Conservation (phyloP, 1,284 basidiomycete genomes). For the Marasmius fiardii region DNA sequence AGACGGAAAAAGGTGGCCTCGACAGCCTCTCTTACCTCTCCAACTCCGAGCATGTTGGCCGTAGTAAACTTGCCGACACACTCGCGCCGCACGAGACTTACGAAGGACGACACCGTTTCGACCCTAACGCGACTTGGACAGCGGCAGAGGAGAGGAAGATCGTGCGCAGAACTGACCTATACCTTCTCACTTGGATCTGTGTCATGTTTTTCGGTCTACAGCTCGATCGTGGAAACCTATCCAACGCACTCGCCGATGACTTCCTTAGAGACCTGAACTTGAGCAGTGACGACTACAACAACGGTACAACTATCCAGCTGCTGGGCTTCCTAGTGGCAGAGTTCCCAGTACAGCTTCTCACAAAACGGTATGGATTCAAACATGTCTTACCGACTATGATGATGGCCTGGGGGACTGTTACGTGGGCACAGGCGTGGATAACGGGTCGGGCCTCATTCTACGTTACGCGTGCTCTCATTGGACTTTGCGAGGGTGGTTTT, state of each 20-base stretch:
- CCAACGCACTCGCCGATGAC: background rate
- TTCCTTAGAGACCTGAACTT: background rate
- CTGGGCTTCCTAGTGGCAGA: constrained; percentile 1
- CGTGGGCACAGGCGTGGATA: background rate
- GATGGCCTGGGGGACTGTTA: constrained; percentile 1
- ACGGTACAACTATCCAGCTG: background rate
- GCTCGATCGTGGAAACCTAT: background rate
- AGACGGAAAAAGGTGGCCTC: background rate
- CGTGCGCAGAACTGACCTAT: background rate
- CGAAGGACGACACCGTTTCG: constrained; percentile 4
- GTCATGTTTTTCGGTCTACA: constrained; percentile 2
- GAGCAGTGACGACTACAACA: background rate
- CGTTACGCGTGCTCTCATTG: background rate
- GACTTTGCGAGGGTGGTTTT: background rate
- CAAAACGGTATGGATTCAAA: background rate
- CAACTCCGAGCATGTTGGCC: background rate
- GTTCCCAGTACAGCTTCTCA: background rate
- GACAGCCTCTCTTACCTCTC: background rate
- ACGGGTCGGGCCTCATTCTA: background rate
- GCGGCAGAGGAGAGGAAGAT: background rate
- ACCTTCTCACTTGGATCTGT: background rate
- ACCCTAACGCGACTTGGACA: constrained; percentile 7
- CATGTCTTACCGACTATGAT: background rate
- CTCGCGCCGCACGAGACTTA: constrained; percentile 2
- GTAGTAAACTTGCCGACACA: background rate